These are phyloP conservation scores for Beta corolliflora DNA, from an alignment of 179 eudicot genomes.

Conservation along the genomic window DNA sequence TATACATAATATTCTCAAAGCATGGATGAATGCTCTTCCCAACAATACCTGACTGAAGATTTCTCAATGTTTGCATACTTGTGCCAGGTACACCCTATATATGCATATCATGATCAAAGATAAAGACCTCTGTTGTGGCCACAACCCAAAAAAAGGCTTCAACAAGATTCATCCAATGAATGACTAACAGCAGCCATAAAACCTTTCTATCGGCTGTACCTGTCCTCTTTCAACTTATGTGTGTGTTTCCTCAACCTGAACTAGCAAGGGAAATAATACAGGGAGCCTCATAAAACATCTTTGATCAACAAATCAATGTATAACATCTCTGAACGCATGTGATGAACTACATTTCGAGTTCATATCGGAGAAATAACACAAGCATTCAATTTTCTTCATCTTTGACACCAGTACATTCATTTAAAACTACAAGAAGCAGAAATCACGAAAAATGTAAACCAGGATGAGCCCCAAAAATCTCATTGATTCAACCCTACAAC, in stretches of 20 bases:
- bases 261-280: background rate
- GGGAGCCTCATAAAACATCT: background rate
- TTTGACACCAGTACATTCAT: background rate
- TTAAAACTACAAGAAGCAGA: background rate
- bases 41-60: background rate
- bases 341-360: background rate
- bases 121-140: background rate
- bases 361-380: background rate
- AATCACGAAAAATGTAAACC: background rate
- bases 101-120: background rate
- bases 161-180: background rate
- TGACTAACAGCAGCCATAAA: background rate
- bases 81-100: background rate
- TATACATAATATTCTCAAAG: background rate
- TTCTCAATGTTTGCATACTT: background rate
- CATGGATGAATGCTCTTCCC: background rate
- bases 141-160: background rate
- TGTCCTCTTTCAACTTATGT: background rate
- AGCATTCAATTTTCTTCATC: background rate
- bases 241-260: background rate
- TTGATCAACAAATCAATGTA: background rate
- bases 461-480: conserved; percentile 12
- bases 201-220: background rate
- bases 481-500: conserved; percentile 26
- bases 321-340: background rate